Evolutionary conservation across 495 filamentous ascomycete species (phyloP), one percentile per base, ranked within the genome.

Genomic region (Penicillium flavigenum): DNA sequence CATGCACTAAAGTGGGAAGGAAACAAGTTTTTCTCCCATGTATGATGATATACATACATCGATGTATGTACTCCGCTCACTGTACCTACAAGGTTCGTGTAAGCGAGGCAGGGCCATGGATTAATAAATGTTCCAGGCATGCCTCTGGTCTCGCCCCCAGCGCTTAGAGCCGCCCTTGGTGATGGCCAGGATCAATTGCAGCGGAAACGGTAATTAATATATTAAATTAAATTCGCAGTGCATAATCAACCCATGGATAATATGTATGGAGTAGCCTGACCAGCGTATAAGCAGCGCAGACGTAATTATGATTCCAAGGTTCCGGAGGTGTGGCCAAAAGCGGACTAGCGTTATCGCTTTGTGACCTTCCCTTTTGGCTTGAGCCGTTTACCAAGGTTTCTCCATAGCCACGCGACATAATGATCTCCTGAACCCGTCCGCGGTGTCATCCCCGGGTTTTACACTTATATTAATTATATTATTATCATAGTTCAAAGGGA

Each of bases 121-220:
- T 43, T 26, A 8, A 32, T 29, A 19, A 43, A n/a, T 16, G 50
- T 52, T 52, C 29, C 50, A 41, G 36, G 24, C 14, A 41, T 20
- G 31, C 9, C 8, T 29, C 19, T 42, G 24, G 38, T 32, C 38
- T 53, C 39, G 39, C 53, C 43, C 61, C 58, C 31, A 64, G 64
- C 64, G 64, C 64, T 57, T 59, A 58, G 60, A 68, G 63, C 60
- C 65, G 65, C 65, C 49, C 50, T 53, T 14, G 38, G 32, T 47
- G 16, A 19, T 47, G 26, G 17, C 26, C 26, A n/a, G 7, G 26
- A 47, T 44, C 42, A 16, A 44, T n/a, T 47, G 7, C 5, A 16
- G 24, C 24, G 24, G 16, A 8, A 2, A 29, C n/a, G 45, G 26
- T 11, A 47, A 27, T 45, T 45, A 45, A 47, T 47, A 47, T 7